Percentiles rank a stretch among this genome's conserved stretches.
phyloP scores from a whole-genome alignment of 2,329 filamentous ascomycete genomes.

The Dactylellina parvicollis region DNA sequence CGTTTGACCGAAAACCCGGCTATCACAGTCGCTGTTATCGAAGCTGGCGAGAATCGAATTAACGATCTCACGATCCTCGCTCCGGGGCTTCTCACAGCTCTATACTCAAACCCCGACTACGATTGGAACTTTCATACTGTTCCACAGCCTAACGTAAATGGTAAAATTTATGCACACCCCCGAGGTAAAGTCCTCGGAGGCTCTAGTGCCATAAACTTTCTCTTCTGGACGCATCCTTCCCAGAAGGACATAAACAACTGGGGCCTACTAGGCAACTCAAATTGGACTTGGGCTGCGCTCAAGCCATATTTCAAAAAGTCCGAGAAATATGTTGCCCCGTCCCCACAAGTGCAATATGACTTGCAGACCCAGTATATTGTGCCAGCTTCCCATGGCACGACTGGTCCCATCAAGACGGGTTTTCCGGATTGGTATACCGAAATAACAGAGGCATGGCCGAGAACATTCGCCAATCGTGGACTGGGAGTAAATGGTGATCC shows the following conservation, averaged over 20 bases:
- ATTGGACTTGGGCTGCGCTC: constrained; percentile 41
- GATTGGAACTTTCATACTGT: constrained; percentile 65
- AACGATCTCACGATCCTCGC: constrained; percentile 37
- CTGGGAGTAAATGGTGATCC: constrained; percentile 52
- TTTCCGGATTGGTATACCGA: constrained; percentile 47
- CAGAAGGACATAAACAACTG: constrained; percentile 50
- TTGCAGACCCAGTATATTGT: constrained; percentile 55
- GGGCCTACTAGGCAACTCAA: constrained; percentile 30
- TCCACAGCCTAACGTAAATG: constrained; percentile 61
- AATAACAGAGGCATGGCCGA: constrained; percentile 40
- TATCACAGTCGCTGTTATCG: constrained; percentile 54
- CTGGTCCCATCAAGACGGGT: constrained; percentile 59
- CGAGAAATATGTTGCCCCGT: constrained; percentile 61
- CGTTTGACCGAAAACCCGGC: constrained; percentile 58
- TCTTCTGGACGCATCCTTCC: constrained; percentile 54
- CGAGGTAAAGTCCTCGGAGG: constrained; percentile 67
- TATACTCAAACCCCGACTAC: constrained; percentile 52
- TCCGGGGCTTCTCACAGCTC: constrained; percentile 28
- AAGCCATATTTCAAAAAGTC: constrained; percentile 67
- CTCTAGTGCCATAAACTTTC: constrained; percentile 64
- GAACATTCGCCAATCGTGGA: constrained; percentile 44
- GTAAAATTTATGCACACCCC: constrained; percentile 62
- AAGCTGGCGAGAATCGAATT: constrained; percentile 37
- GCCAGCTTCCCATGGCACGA: constrained; percentile 60
- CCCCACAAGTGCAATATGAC: constrained; percentile 58